Evolutionary conservation across 2,329 filamentous ascomycete genomes (phyloP), one percentile per base, ranked within the genome.

Genomic region (Aspergillus eucalypticola): DNA sequence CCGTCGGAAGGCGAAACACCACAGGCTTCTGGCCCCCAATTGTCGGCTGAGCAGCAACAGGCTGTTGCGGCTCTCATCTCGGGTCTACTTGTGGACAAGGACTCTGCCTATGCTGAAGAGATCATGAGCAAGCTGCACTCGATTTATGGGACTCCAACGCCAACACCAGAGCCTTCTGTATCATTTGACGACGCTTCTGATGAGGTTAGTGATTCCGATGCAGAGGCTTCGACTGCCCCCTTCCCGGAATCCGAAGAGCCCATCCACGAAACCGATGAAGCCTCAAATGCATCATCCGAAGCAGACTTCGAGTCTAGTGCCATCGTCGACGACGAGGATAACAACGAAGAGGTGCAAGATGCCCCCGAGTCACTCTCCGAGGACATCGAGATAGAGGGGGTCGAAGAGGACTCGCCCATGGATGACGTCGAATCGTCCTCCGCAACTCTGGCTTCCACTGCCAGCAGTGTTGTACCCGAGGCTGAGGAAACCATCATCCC

Each of bases 91-190:
- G 78, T 83, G 42, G 92, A 90, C 56, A 91, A 89, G 73, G 91
- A 96, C 71, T 88, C 90, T 0, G 86, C 88, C 13, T 96, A 92
- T 69, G 92, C 89, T 0, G 90, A 96, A 70, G 92, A 90, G 60
- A 89, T 94, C 3, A 86, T 92, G 76, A 86, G 81, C 55, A 85
- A 89, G 54, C 82, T 96, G 11, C 85, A 86, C 58, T 88, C 84
- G 3, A 90, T 87, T 0, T 95, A 94, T 69, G 85, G 86, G 23
- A 90, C 87, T 0, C 89, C 87, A 15, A 72, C 72, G 54, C 69
- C 66, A 59, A 67, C 58, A 57, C 70, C 63, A 13, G 73, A 11
- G 10, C 19, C 73, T 5, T 80, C 82, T 0, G 83, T 82, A 3
- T 83, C 80, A 21, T 84, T 79, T 8, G 85, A 82, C 59, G 81